These are phyloP conservation scores for Eurotiales sp. DNA, from an alignment of 2,329 filamentous ascomycete species.

Conservation along the genomic window DNA sequence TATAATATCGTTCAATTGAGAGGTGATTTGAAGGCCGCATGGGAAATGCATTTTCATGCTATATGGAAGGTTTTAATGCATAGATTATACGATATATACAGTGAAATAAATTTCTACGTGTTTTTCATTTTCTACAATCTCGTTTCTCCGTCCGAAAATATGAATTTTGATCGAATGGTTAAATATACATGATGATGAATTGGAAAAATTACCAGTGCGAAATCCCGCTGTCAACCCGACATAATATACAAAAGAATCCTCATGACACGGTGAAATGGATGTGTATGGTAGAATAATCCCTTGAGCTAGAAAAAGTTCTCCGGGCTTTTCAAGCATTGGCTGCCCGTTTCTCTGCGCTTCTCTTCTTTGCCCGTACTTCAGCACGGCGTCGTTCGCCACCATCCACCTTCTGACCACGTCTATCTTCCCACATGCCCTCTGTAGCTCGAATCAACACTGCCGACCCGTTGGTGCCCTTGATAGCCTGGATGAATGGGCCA, in stretches of 20 bases:
- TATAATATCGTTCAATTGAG: conserved; percentile 6
- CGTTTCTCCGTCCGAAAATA: not conserved
- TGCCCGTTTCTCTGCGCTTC: conserved; percentile 73
- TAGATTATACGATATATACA: not conserved
- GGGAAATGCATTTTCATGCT: no score
- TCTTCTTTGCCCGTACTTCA: conserved; percentile 82
- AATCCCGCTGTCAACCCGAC: conserved; percentile 3
- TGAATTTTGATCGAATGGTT: not conserved
- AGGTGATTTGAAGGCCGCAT: not conserved
- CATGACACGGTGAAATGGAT: not conserved
- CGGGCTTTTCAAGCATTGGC: conserved; percentile 33
- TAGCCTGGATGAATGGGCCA: conserved; percentile 68
- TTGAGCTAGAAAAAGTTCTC: not conserved
- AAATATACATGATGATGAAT: conserved; percentile 7
- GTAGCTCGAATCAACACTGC: conserved; percentile 66
- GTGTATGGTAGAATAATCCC: not conserved
- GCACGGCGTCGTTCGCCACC: conserved; percentile 88
- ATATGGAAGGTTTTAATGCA: not conserved
- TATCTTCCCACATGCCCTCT: conserved; percentile 92
- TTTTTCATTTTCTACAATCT: not conserved
- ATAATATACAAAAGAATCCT: conserved; percentile 10
- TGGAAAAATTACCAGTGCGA: conserved; percentile 7
- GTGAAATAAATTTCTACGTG: not conserved
- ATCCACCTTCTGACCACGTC: conserved; percentile 84
- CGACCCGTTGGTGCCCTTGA: conserved; percentile 58